Base-by-base conservation (phyloP, 768 basidiomycete genomes). In the Sporobolomyces pararoseus region DNA sequence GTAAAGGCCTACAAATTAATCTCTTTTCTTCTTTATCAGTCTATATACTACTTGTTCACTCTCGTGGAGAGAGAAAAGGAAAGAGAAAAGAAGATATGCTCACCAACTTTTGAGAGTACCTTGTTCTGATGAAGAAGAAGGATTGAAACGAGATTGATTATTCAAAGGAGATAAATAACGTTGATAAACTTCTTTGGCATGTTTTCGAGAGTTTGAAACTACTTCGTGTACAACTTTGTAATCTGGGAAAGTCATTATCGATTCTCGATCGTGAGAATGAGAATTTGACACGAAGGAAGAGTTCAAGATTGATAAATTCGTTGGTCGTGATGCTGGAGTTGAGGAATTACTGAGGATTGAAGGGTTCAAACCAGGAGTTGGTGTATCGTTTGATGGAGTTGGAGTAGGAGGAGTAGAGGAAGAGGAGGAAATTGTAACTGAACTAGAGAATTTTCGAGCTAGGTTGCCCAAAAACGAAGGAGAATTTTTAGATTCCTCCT, bases 161-260 rank as follows among this genome's bases (percentile, higher is more conserved):
- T n/a, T n/a, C n/a, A n/a, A n/a, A n/a, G n/a, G n/a, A n/a, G n/a
- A n/a, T n/a, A n/a, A n/a, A n/a, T n/a, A n/a, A n/a, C n/a, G n/a
- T n/a, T n/a, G n/a, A n/a, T n/a, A n/a, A n/a, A n/a, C n/a, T n/a
- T n/a, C 31, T 21, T 29, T 32, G 7, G 12, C 17, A 21, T 3
- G 7, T 6, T 9, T 9, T 25, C 0, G 67, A 54, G 2, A 65
- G 0, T 87, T 84, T 39, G 86, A 82, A 29, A 85, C 84, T 19
- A 97, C 86, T 60, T 88, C 87, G 3, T 86, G 83, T 34, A 94
- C 84, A 53, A 92, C 83, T 74, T 87, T 91, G 82, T 87, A 98
- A 80, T 99, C 95, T 9, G 95, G 95, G 75, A 99, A 86, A 2
- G 97, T 85, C 50, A 99, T 83, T 23, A 94, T 89, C 0, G 89